These are phyloP conservation scores for Rhodotorula sp. DNA, from an alignment of 1,284 basidiomycete genomes.

Conservation along the genomic window DNA sequence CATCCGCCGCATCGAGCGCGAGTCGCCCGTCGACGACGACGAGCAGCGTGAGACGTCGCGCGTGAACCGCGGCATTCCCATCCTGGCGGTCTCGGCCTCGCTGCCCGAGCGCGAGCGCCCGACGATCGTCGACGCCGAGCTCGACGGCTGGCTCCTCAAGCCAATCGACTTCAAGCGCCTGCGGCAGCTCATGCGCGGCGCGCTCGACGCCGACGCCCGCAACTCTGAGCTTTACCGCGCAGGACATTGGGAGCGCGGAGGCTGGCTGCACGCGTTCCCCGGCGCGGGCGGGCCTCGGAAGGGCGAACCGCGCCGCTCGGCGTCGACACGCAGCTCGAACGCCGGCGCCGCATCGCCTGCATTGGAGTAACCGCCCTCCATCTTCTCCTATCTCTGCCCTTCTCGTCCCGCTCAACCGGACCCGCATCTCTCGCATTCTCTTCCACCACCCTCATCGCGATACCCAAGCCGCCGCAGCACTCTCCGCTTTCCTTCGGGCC, in stretches of 20 bases:
- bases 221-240: slow-evolving; percentile 60
- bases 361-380: too few species aligned
- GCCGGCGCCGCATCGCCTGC: too few species aligned
- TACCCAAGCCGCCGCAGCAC: too few species aligned
- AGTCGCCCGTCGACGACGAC: background rate
- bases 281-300: background rate
- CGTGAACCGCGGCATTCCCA: slow-evolving; percentile 50
- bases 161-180: slow-evolving; percentile 56
- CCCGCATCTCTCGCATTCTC: too few species aligned
- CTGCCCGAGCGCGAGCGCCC: slow-evolving; percentile 40
- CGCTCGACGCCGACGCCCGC: slow-evolving; percentile 62
- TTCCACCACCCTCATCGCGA: too few species aligned
- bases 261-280: slow-evolving; percentile 27
- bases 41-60: slow-evolving; percentile 22
- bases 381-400: too few species aligned
- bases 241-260: slow-evolving; percentile 37
- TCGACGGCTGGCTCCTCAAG: slow-evolving; percentile 45
- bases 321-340: too few species aligned
- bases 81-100: slow-evolving; percentile 51
- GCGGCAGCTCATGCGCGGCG: slow-evolving; percentile 62
- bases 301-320: background rate
- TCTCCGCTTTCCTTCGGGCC: too few species aligned
- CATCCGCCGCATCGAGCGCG: slow-evolving; percentile 43
- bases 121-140: slow-evolving; percentile 39
- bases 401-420: too few species aligned